A percentile compares a stretch with the other conserved stretches of the same genome.
Evolutionary conservation across 352 stramenopile genomes (phyloP).

Genomic region (Phytophthora nicotianae): DNA sequence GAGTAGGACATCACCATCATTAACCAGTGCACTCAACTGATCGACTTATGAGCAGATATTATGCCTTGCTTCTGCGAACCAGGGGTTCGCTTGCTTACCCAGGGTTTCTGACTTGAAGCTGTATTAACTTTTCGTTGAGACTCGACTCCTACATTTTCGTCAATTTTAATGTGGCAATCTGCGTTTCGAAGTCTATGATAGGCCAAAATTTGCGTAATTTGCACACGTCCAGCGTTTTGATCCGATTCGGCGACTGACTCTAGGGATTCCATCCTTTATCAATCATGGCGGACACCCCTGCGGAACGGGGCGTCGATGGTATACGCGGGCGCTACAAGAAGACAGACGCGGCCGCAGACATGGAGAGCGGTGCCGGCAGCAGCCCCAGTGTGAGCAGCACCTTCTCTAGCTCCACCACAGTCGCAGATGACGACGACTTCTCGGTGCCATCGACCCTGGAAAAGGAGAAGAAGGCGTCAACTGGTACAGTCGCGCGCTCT

Average conservation of each 20-base stretch:
- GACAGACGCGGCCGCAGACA: conserved; percentile 17
- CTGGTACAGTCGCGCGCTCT: conserved; percentile 12
- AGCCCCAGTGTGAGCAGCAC: conserved; percentile 10
- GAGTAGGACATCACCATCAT: conserved; percentile 12
- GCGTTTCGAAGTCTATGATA: too few species aligned
- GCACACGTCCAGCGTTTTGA: too few species aligned
- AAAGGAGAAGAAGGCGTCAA: conserved; percentile 17
- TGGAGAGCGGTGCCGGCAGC: conserved; percentile 21
- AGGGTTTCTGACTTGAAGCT: too few species aligned
- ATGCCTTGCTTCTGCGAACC: not conserved
- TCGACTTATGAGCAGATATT: not conserved
- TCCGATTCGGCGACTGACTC: too few species aligned
- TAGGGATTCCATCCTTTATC: not conserved
- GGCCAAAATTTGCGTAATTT: too few species aligned
- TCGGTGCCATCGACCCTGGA: conserved; percentile 4
- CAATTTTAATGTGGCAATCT: too few species aligned
- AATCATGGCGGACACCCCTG: conserved; percentile 8
- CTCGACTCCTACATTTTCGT: too few species aligned
- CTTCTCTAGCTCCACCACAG: conserved; percentile 12
- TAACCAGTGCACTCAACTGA: conserved; percentile 3
- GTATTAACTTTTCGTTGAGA: too few species aligned
- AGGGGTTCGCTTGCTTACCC: not conserved
- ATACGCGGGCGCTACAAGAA: conserved; percentile 74
- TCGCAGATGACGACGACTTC: conserved; percentile 1
- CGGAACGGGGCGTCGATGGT: conserved; percentile 32